These are phyloP conservation scores for Crucihimalaya himalaica DNA, from an alignment of 345 rosid genomes.

Conservation along the genomic window DNA sequence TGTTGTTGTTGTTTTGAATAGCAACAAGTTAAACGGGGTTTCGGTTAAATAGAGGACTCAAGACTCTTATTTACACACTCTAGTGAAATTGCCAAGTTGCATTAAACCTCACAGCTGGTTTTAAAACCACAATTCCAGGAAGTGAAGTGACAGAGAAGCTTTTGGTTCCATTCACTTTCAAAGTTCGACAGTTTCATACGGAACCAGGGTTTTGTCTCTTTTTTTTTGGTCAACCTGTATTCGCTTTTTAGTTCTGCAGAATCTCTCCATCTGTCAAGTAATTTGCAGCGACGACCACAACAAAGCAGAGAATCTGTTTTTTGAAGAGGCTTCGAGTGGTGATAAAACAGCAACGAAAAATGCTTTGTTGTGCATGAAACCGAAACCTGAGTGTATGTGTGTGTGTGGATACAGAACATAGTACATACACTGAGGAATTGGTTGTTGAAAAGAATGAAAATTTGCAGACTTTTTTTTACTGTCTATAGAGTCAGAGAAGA, in stretches of 20 bases:
- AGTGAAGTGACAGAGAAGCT: conserved; percentile 5
- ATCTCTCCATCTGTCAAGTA: background rate
- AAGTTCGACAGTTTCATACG: background rate
- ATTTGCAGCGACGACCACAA: background rate
- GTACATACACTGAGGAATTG: background rate
- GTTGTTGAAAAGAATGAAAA: conserved; percentile 16
- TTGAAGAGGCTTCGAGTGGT: background rate
- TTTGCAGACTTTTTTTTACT: conserved; percentile 28
- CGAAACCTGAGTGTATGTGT: background rate
- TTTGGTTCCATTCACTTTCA: conserved; percentile 8
- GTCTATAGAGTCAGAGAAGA: conserved; percentile 37
- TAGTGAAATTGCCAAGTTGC: conserved; percentile 23
- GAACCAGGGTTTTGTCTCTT: background rate
- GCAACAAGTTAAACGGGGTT: background rate
- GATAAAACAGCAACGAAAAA: no score
- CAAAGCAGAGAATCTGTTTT: background rate
- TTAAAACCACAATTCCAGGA: conserved; percentile 23
- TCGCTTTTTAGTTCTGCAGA: background rate
- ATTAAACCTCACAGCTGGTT: conserved; percentile 21
- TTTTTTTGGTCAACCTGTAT: background rate
- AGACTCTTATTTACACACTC: conserved; percentile 2
- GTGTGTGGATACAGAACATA: background rate
- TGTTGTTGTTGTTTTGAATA: background rate
- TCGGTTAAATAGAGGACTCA: background rate
- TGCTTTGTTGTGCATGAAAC: no score